phyloP scores from a whole-genome alignment of 805 yeast genomes.

The Candida loeiensis region DNA sequence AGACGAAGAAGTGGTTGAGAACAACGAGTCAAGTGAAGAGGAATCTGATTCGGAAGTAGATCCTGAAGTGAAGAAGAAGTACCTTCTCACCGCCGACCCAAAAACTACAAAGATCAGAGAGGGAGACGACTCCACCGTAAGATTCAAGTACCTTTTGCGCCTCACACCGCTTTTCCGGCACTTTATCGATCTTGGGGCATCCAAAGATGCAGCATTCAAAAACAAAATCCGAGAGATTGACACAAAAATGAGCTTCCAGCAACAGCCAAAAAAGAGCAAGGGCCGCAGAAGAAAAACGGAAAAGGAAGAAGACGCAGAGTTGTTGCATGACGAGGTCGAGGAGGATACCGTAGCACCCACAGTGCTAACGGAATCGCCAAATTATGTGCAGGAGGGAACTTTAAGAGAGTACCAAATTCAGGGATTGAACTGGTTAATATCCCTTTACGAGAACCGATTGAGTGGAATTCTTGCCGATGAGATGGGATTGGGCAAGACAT shows the following conservation, averaged over 20 bases:
- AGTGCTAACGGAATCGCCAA: constrained; percentile 83
- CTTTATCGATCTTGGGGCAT: constrained; percentile 77
- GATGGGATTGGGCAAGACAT: constrained; percentile 96
- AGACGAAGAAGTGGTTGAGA: constrained; percentile 18
- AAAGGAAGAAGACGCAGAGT: constrained; percentile 92
- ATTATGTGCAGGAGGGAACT: constrained; percentile 63
- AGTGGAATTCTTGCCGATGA: constrained; percentile 97
- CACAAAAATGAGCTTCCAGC: constrained; percentile 40
- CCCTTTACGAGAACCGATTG: constrained; percentile 79
- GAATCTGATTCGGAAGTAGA: constrained; percentile 2
- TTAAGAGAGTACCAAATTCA: constrained; percentile 91
- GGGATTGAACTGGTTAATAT: constrained; percentile 92
- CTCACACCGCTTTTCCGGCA: constrained; percentile 85
- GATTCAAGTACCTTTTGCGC: constrained; percentile 78
- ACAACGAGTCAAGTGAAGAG: constrained; percentile 15
- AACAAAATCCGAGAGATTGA: constrained; percentile 57
- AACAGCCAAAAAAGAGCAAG: constrained; percentile 18
- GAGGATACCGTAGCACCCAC: constrained; percentile 49
- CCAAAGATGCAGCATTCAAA: constrained; percentile 71
- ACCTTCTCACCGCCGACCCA: constrained; percentile 51
- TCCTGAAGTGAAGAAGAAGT: constrained; percentile 33
- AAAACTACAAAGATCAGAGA: constrained; percentile 50
- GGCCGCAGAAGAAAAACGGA: constrained; percentile 81
- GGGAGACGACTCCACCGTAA: constrained; percentile 63
- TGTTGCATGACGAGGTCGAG: constrained; percentile 74